Evolutionary conservation across 192 early-diverging fungal genomes (phyloP).

Genomic region (Gryganskiella cystojenkinii): DNA sequence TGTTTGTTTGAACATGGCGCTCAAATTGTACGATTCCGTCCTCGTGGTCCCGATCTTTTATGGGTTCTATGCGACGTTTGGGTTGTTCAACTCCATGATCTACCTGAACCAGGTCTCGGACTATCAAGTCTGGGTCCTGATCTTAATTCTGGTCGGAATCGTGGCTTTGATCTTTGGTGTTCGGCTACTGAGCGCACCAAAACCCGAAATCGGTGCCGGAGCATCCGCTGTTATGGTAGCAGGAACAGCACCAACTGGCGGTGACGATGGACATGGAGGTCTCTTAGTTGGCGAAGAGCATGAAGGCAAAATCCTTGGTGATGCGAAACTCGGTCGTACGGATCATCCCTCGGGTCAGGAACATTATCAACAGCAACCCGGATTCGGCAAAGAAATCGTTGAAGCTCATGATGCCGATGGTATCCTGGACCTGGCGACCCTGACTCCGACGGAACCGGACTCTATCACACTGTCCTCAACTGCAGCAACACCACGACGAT

Average conservation of each 20-base stretch:
- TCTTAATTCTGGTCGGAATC: slow-evolving; percentile 64
- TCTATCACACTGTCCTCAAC: too few species aligned
- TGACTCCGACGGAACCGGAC: too few species aligned
- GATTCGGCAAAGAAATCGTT: too few species aligned
- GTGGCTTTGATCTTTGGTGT: slow-evolving; percentile 64
- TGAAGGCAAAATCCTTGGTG: too few species aligned
- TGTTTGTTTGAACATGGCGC: slow-evolving; percentile 62
- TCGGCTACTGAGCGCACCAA: slow-evolving; percentile 57
- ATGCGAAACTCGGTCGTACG: too few species aligned
- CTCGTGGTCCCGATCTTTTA: slow-evolving; percentile 71
- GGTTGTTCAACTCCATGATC: slow-evolving; percentile 68
- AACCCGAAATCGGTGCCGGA: slow-evolving; percentile 28
- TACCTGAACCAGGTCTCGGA: slow-evolving; percentile 64
- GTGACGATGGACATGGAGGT: slow-evolving; percentile 26
- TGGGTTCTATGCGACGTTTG: slow-evolving; percentile 66
- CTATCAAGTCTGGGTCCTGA: slow-evolving; percentile 61
- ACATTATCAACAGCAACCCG: too few species aligned
- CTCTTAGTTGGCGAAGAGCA: too few species aligned
- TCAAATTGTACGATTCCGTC: slow-evolving; percentile 67
- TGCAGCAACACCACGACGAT: too few species aligned
- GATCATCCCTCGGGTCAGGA: too few species aligned
- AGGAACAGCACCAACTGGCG: slow-evolving; percentile 5
- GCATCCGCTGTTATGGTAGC: slow-evolving; percentile 3
- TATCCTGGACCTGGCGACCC: too few species aligned
- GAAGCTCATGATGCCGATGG: too few species aligned